These are phyloP conservation scores for thale cress (Arabidopsis thaliana) DNA, from an alignment of 345 rosid genomes.

Conservation along the genomic window TAIR10.1 NC_003070.9:10121001-10121500, in stretches of 20 bases:
- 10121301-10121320: slow-evolving; percentile 5
- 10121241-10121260: slow-evolving; percentile 26
- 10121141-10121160: slow-evolving; percentile 28
- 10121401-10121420: slow-evolving; percentile 32
- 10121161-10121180: too few relatives aligned
- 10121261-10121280: not conserved
- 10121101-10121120: slow-evolving; percentile 26
- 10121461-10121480: slow-evolving; percentile 40
- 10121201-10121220: not conserved
- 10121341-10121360: slow-evolving; percentile 26
- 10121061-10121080: slow-evolving; percentile 36
- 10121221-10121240: not conserved
- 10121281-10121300: slow-evolving; percentile 33
- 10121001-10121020: slow-evolving; percentile 39
- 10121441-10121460: slow-evolving; percentile 37
- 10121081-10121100: slow-evolving; percentile 20
- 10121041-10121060: slow-evolving; percentile 31
- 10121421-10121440: slow-evolving; percentile 35
- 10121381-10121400: slow-evolving; percentile 33
- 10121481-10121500: slow-evolving; percentile 36
- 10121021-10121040: slow-evolving; percentile 42
- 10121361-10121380: slow-evolving; percentile 22
- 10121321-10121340: slow-evolving; percentile 30
- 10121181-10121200: slow-evolving; percentile 7
- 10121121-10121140: slow-evolving; percentile 27